phyloP scores from a whole-genome alignment of 2,329 filamentous ascomycete genomes.

The Pseudogymnoascus sp. region DNA sequence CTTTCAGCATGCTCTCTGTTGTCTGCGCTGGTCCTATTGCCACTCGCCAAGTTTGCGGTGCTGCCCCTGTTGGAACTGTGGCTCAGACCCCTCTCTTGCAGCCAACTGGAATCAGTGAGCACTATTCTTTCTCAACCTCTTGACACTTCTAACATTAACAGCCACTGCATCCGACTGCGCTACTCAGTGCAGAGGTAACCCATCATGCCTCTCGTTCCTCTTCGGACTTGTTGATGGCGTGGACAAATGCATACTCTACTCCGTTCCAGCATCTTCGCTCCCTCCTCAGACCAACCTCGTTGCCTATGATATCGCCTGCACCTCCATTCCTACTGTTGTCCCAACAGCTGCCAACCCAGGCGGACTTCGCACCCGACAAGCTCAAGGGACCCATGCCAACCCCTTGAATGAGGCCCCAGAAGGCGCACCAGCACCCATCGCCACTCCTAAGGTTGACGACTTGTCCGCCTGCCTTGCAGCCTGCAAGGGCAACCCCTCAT shows the following conservation, averaged over 20 bases:
- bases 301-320: slow-evolving; percentile 16
- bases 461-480: slow-evolving; percentile 12
- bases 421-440: slow-evolving; percentile 7
- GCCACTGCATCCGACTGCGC: slow-evolving; percentile 10
- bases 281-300: slow-evolving; percentile 16
- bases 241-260: slow-evolving; percentile 18
- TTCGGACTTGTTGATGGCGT: slow-evolving; percentile 16
- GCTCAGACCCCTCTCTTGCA: slow-evolving; percentile 3
- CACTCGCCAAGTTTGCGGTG: not conserved
- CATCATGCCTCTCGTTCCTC: slow-evolving; percentile 15
- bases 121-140: not conserved
- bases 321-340: slow-evolving; percentile 13
- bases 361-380: not conserved
- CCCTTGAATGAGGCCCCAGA: slow-evolving; percentile 5
- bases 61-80: not conserved
- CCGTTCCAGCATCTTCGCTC: slow-evolving; percentile 16
- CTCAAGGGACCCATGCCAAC: slow-evolving; percentile 8
- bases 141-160: not conserved
- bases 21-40: not conserved
- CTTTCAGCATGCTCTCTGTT: not conserved
- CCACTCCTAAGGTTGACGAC: not conserved
- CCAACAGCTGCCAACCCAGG: slow-evolving; percentile 16
- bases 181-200: slow-evolving; percentile 14
- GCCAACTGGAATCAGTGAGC: slow-evolving; percentile 6
- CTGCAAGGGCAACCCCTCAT: slow-evolving; percentile 12